These are phyloP conservation scores for Oxyria digyna DNA, from an alignment of 148 eudicot genomes.

Conservation along the genomic window DNA sequence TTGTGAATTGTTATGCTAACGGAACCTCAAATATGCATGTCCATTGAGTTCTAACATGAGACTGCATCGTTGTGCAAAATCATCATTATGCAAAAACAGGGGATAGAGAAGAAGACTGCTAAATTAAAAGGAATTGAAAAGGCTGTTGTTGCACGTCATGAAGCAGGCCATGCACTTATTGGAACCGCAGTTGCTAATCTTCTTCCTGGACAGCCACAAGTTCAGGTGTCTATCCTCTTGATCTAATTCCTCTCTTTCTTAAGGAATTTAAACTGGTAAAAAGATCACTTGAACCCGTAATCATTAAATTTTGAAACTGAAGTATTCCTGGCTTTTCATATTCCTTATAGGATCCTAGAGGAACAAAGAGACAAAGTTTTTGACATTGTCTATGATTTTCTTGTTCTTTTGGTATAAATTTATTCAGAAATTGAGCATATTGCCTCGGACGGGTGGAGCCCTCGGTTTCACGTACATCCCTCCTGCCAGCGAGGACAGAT, in stretches of 20 bases:
- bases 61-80: not conserved
- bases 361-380: not conserved
- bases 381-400: slow-evolving; percentile 13
- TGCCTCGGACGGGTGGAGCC: slow-evolving; percentile 95
- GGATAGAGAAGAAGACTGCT: slow-evolving; percentile 88
- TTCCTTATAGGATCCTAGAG: not conserved
- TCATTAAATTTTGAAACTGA: too few relatives aligned
- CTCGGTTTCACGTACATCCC: slow-evolving; percentile 91
- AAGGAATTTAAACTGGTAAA: not conserved
- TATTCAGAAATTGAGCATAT: slow-evolving; percentile 81
- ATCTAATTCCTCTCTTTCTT: not conserved
- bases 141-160: slow-evolving; percentile 97
- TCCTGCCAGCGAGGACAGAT: slow-evolving; percentile 86
- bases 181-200: slow-evolving; percentile 94
- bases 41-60: not conserved
- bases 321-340: not conserved
- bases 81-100: too few relatives aligned
- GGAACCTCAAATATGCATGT: not conserved
- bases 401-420: not conserved
- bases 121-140: slow-evolving; percentile 82
- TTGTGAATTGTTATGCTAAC: not conserved
- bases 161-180: slow-evolving; percentile 96
- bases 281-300: not conserved
- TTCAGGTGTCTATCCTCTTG: slow-evolving; percentile 41
- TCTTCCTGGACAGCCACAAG: slow-evolving; percentile 92